A percentile compares a stretch with the other conserved stretches of the same genome.
Conservation (phyloP, 1,139 yeast genomes). For the Yamadazyma dushanensis region DNA sequence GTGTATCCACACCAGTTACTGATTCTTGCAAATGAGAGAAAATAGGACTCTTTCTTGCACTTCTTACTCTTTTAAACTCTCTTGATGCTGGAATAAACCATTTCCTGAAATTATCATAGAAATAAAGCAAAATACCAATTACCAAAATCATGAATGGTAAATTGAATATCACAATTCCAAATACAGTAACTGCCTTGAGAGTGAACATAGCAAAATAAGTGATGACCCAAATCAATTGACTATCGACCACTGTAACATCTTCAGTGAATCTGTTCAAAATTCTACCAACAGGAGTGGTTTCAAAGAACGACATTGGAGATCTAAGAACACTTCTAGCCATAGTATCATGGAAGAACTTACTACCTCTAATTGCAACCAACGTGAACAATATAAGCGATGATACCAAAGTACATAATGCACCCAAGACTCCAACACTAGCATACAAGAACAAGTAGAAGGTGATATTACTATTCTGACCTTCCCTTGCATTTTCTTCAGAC, state of each 20-base stretch:
- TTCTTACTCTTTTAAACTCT: slow-evolving; percentile 35
- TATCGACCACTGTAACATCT: slow-evolving; percentile 36
- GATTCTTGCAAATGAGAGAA: slow-evolving; percentile 41
- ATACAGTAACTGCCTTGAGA: slow-evolving; percentile 25
- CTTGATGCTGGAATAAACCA: slow-evolving; percentile 37
- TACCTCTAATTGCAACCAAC: slow-evolving; percentile 31
- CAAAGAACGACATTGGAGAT: slow-evolving; percentile 46
- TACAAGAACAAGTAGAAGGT: slow-evolving; percentile 26
- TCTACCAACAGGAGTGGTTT: slow-evolving; percentile 45
- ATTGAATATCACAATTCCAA: slow-evolving; percentile 30
- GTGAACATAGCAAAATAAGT: slow-evolving; percentile 24
- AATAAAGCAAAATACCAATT: slow-evolving; percentile 20
- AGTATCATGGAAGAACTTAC: slow-evolving; percentile 36
- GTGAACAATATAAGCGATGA: slow-evolving; percentile 35
- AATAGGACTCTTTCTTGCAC: slow-evolving; percentile 34
- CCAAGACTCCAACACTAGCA: slow-evolving; percentile 27
- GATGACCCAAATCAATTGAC: slow-evolving; percentile 32
- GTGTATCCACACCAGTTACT: slow-evolving; percentile 37
- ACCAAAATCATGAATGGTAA: slow-evolving; percentile 36
- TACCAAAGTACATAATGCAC: slow-evolving; percentile 27
- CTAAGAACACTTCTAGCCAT: slow-evolving; percentile 39
- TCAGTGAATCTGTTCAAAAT: slow-evolving; percentile 42
- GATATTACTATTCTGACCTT: slow-evolving; percentile 26
- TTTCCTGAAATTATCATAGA: slow-evolving; percentile 31
- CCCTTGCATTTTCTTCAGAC: slow-evolving; percentile 34